phyloP scores from a whole-genome alignment of 805 yeast species.

The Myxozyma lipomycoides region DNA sequence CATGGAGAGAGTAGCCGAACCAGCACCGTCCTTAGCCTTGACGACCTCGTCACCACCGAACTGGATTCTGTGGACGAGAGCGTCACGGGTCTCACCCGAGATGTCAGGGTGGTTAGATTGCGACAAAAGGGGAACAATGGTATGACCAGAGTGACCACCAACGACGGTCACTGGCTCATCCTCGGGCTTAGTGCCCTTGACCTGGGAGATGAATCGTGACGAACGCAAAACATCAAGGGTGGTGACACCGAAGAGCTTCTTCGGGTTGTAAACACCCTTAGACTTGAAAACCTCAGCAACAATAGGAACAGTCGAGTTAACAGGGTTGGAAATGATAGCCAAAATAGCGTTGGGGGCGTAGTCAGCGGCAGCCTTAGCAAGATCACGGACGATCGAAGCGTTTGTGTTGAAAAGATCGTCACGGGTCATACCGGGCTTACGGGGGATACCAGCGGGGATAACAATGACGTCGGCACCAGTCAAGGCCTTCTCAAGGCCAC shows the following conservation, averaged over 20 bases:
- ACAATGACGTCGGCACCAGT: constrained; percentile 71
- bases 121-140: constrained; percentile 89
- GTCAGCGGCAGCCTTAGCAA: constrained; percentile 81
- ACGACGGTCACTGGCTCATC: constrained; percentile 79
- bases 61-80: constrained; percentile 81
- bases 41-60: constrained; percentile 97
- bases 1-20: constrained; percentile 91
- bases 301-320: constrained; percentile 95
- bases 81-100: constrained; percentile 60
- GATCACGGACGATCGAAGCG: constrained; percentile 90
- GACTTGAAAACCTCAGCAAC: constrained; percentile 88
- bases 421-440: constrained; percentile 99
- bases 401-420: constrained; percentile 95
- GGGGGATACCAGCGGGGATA: constrained; percentile 96
- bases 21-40: constrained; percentile 89
- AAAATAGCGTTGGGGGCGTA: constrained; percentile 79
- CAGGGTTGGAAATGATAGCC: constrained; percentile 87
- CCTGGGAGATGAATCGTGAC: constrained; percentile 74
- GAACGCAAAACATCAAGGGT: constrained; percentile 90
- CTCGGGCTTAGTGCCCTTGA: constrained; percentile 67
- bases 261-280: constrained; percentile 84
- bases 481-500: constrained; percentile 66
- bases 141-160: constrained; percentile 97
- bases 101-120: constrained; percentile 62
- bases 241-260: constrained; percentile 92